These are phyloP conservation scores for Aspergillus tubingensis DNA, from an alignment of 2,329 filamentous ascomycete species.

Conservation along the genomic window DNA sequence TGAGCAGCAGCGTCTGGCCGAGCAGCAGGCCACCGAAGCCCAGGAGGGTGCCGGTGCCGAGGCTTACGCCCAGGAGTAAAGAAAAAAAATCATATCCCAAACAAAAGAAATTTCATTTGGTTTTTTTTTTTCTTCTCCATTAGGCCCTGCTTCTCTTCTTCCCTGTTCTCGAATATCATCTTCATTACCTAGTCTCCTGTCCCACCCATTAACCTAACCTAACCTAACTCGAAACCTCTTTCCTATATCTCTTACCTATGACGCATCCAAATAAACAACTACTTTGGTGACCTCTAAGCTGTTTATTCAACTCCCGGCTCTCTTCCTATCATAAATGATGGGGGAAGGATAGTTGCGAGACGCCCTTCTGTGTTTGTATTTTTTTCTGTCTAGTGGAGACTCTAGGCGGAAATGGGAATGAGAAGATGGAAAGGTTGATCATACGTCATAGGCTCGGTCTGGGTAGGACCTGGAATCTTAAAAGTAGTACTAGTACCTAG, in stretches of 20 bases:
- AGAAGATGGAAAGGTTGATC: no score
- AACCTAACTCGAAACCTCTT: neutral
- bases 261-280: conserved; percentile 40
- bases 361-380: neutral
- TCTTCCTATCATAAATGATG: neutral
- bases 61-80: conserved; percentile 51
- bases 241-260: conserved; percentile 33
- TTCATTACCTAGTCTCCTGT: conserved; percentile 25
- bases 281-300: conserved; percentile 27
- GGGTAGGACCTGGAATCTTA: neutral
- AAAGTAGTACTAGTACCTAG: neutral
- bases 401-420: conserved; percentile 10
- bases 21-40: conserved; percentile 56
- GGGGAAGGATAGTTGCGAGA: neutral
- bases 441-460: neutral
- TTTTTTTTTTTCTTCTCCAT: conserved; percentile 31
- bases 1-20: conserved; percentile 59
- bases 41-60: conserved; percentile 49
- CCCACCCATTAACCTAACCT: conserved; percentile 15
- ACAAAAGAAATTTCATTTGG: conserved; percentile 7
- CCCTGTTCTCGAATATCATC: conserved; percentile 11
- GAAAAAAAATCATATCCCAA: neutral
- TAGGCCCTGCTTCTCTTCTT: conserved; percentile 30
- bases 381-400: conserved; percentile 14
- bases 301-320: neutral